These are phyloP conservation scores for Articulospora tetracladia DNA, from an alignment of 495 filamentous ascomycete genomes.

Conservation along the genomic window DNA sequence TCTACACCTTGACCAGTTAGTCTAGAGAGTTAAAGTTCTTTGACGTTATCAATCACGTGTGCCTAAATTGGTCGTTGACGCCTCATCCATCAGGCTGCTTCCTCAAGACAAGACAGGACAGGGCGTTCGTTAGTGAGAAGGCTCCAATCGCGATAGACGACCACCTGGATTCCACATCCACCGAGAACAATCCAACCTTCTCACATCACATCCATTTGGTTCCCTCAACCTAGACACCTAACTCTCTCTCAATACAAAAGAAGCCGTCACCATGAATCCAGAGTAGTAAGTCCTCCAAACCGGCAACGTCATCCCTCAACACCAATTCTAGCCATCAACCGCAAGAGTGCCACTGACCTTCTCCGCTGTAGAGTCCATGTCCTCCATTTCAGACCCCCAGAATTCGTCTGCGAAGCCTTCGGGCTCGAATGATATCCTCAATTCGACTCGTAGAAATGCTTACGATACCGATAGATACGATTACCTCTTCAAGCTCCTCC, in stretches of 20 bases:
- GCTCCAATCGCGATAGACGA: slow-evolving; percentile 15
- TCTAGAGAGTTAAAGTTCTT: neutral
- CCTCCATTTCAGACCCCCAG: neutral
- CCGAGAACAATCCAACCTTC: slow-evolving; percentile 8
- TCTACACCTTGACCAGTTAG: neutral
- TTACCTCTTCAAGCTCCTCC: slow-evolving; percentile 99
- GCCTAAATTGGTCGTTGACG: neutral
- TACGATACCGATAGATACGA: slow-evolving; percentile 74
- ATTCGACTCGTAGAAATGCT: slow-evolving; percentile 12
- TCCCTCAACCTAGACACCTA: neutral
- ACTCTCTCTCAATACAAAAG: neutral
- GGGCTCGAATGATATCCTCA: neutral
- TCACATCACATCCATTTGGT: slow-evolving; percentile 7
- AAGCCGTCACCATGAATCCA: slow-evolving; percentile 74
- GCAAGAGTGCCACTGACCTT: slow-evolving; percentile 21
- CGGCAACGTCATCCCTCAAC: slow-evolving; percentile 9
- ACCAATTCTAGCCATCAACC: slow-evolving; percentile 2
- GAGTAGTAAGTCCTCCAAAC: slow-evolving; percentile 69
- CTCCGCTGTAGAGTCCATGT: slow-evolving; percentile 20
- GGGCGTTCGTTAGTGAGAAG: neutral
- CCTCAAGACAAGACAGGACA: neutral
- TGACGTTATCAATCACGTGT: neutral
- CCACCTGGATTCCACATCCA: slow-evolving; percentile 1
- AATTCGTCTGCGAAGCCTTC: neutral
- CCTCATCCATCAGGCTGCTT: neutral